phyloP scores from a whole-genome alignment of 352 stramenopile genomes.

The Phytophthora vignae region DNA sequence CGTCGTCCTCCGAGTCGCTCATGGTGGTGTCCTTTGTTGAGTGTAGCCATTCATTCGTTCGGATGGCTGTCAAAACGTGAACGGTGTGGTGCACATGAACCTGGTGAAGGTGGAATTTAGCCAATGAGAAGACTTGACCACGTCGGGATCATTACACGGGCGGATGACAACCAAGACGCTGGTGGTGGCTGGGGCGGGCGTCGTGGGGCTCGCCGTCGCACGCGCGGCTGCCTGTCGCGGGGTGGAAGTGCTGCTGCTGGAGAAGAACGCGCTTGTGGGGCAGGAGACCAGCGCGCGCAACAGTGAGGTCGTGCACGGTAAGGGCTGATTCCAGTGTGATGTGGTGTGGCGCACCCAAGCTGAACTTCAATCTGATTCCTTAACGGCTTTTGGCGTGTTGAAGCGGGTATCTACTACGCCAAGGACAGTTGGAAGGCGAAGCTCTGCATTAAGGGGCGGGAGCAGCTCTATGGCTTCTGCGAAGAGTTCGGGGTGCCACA shows the following conservation, averaged over 20 bases:
- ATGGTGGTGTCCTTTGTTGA: conserved; percentile 4
- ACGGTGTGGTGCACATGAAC: neutral
- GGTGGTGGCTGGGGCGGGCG: conserved; percentile 74
- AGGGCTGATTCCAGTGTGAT: conserved; percentile 1
- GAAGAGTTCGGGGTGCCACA: conserved; percentile 79
- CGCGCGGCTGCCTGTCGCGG: conserved; percentile 60
- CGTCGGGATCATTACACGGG: no score
- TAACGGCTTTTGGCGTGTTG: conserved; percentile 5
- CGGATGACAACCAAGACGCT: conserved; percentile 58
- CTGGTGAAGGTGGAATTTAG: neutral
- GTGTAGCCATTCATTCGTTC: neutral
- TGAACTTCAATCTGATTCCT: conserved; percentile 19
- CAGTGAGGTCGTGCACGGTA: conserved; percentile 96
- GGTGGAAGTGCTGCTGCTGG: conserved; percentile 88
- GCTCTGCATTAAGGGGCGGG: conserved; percentile 91
- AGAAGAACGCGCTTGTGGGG: conserved; percentile 84
- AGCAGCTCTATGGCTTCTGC: conserved; percentile 94
- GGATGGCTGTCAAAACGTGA: neutral
- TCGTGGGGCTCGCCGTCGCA: conserved; percentile 82
- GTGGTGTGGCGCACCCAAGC: conserved; percentile 10
- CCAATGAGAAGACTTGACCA: conserved; percentile 5
- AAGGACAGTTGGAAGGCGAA: conserved; percentile 88
- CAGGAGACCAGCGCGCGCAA: conserved; percentile 93
- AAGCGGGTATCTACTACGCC: conserved; percentile 95
- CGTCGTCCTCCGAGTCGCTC: conserved; percentile 63